Evolutionary conservation across 2,329 filamentous ascomycete genomes (phyloP), one percentile per base, ranked within the genome.

Genomic region (Elsinoe necatrix): DNA sequence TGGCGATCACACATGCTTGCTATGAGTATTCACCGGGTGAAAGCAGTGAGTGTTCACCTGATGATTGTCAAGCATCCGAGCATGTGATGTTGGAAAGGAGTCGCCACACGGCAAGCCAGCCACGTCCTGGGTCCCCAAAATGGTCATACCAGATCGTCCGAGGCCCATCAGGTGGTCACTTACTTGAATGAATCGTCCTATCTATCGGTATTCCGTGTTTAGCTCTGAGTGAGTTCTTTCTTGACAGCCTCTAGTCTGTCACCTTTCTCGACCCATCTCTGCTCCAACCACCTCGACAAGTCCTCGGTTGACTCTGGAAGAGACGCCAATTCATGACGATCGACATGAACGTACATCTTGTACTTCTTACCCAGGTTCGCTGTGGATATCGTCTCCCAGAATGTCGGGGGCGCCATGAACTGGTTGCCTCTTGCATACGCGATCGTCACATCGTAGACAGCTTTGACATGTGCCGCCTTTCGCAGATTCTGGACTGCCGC

Each of bases 401-500:
- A 71, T 1, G 61, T 60, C 0, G 69, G 70, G 20, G 69, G 63
- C 0, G 48, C 25, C 59, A 69, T 68, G 58, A 71, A 70, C 4
- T 55, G 51, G 35, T 52, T 56, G 12, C 50, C 52, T 21, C 65
- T 60, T 4, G 68, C 67, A 51, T 71, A 72, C 4, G 69, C 69
- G n/a, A 72, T 61, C 1, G 69, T 71, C n/a, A 71, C 57, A 51
- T 72, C 70, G 63, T 70, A 71, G 3, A 72, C 69, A 2, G 68
- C 67, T 48, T 64, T 66, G 7, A 72, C 63, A 47, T 71, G 69
- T 14, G 64, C 57, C 18, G 64, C 60, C 2, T 61, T 48, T 11
- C 69, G 65, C 54, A 84, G 69, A 57, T 80, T 76, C 65, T 80
- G 76, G 9, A 83, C 78, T 1, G 77, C 80, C 25, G 79, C 75